A percentile compares a stretch with the other conserved stretches of the same genome.
Evolutionary conservation across 2,329 filamentous ascomycete species (phyloP).

Genomic region (Hortaea sp.): DNA sequence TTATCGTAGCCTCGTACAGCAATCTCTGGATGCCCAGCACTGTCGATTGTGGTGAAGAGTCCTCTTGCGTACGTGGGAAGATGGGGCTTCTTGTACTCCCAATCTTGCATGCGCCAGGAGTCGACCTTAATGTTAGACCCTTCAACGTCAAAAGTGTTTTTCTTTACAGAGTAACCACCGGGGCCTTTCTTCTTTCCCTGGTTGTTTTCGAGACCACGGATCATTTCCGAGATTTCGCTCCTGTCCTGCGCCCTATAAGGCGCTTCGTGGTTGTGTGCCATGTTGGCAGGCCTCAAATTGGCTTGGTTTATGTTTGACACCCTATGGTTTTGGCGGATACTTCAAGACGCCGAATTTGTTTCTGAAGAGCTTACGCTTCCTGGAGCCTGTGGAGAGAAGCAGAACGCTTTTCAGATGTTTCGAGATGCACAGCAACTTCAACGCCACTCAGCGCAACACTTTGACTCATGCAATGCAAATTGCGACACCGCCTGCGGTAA

Average conservation of each 20-base stretch:
- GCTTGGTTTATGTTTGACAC: no score
- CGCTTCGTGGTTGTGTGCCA: constrained; percentile 43
- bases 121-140: constrained; percentile 62
- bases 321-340: no score
- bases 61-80: constrained; percentile 89
- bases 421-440: no score
- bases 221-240: constrained; percentile 55
- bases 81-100: constrained; percentile 82
- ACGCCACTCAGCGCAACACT: no score
- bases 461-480: no score
- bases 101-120: constrained; percentile 90
- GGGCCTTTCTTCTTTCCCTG: constrained; percentile 39
- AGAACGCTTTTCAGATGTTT: no score
- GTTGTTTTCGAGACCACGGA: constrained; percentile 54
- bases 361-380: no score
- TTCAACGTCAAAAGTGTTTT: constrained; percentile 62
- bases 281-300: constrained; percentile 18
- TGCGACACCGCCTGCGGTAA: no score
- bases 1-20: constrained; percentile 91
- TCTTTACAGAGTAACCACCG: constrained; percentile 62
- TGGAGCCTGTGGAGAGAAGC: no score
- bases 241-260: constrained; percentile 62
- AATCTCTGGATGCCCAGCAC: constrained; percentile 62
- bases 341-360: no score
- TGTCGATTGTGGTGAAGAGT: constrained; percentile 73